Percentiles rank a stretch among this genome's conserved stretches.
Evolutionary conservation across 2,329 filamentous ascomycete species (phyloP).

Genomic region (Ophiostoma sp.): DNA sequence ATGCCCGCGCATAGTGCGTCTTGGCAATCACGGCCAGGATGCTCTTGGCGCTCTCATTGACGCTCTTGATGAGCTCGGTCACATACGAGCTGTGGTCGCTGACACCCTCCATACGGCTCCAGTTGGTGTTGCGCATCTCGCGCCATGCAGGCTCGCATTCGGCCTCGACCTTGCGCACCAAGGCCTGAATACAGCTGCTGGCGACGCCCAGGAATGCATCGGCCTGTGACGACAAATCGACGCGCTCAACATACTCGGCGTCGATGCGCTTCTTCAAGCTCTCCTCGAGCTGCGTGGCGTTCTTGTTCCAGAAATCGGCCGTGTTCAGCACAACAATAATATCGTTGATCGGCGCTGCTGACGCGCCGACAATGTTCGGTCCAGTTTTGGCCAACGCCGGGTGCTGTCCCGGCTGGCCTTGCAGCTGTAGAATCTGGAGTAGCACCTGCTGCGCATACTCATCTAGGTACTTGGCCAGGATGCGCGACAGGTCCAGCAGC

Average conservation of each 20-base stretch:
- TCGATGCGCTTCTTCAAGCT: conserved; percentile 91
- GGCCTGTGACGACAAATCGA: conserved; percentile 88
- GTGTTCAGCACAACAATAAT: conserved; percentile 87
- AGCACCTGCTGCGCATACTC: conserved; percentile 93
- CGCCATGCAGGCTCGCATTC: conserved; percentile 84
- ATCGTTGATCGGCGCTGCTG: conserved; percentile 48
- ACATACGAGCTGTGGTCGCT: conserved; percentile 93
- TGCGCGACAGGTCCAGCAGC: conserved; percentile 75
- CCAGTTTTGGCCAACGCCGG: neutral
- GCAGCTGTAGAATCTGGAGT: conserved; percentile 57
- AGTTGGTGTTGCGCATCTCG: conserved; percentile 94
- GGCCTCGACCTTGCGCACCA: conserved; percentile 78
- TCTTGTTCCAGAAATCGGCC: conserved; percentile 93
- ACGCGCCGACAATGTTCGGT: conserved; percentile 4
- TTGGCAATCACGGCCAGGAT: conserved; percentile 76
- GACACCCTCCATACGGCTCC: conserved; percentile 88
- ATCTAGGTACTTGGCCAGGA: conserved; percentile 87
- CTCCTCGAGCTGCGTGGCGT: conserved; percentile 88
- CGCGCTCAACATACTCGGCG: conserved; percentile 62
- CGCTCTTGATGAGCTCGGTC: conserved; percentile 66
- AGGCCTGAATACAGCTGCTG: conserved; percentile 72
- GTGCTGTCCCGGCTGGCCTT: neutral
- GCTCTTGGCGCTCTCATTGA: conserved; percentile 67
- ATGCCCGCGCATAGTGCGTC: conserved; percentile 87
- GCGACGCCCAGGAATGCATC: conserved; percentile 95